Base-by-base conservation (phyloP, 164 flowering plant species). In the Magnolia officinalis region DNA sequence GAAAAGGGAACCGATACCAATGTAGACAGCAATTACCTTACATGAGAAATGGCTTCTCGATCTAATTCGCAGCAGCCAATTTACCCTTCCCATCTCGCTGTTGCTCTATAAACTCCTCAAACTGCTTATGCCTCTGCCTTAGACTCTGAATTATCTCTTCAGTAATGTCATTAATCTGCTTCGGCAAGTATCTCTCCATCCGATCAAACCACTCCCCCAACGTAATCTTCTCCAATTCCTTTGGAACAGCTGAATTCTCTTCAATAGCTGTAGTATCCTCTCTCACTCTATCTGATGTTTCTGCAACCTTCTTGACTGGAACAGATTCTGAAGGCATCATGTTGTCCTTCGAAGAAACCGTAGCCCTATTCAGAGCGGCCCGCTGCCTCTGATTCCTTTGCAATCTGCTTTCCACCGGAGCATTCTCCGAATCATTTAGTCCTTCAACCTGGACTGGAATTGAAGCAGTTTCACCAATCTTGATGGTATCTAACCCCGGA, bases 361-460 rank as follows among this genome's bases (percentile, higher is more conserved):
- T 4, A 58, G 23, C 29, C 63, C 18, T 16, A 19, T 9, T 21
- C 4, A 31, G 74, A 55, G 23, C 24, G 24, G 59, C 74, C n/a
- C 74, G 19, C 18, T 6, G 26, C 63, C 74, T 71, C 59, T n/a
- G 66, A 18, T 72, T 72, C 37, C 66, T 26, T 20, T n/a, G 10
- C 10, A 23, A 19, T 11, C 26, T 58, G 13, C 10, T 10, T 58
- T 55, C 67, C 21, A 26, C 29, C 18, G 31, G 21, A 2, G 52
- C 68, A 45, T 59, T 18, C 9, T 20, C 76, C 31, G 18, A 67
- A 26, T 67, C 49, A 31, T 9, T 29, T 29, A 31, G 16, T 13
- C 16, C 45, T 31, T 67, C 50, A 5, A 29, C 14, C 45, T 26
- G 14, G 26, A n/a, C n/a, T 55, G 13, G 59, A 55, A 55, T 55